These are phyloP conservation scores for Alisma plantagoaquatica DNA, from an alignment of 106 monocot genomes.

Conservation along the genomic window DNA sequence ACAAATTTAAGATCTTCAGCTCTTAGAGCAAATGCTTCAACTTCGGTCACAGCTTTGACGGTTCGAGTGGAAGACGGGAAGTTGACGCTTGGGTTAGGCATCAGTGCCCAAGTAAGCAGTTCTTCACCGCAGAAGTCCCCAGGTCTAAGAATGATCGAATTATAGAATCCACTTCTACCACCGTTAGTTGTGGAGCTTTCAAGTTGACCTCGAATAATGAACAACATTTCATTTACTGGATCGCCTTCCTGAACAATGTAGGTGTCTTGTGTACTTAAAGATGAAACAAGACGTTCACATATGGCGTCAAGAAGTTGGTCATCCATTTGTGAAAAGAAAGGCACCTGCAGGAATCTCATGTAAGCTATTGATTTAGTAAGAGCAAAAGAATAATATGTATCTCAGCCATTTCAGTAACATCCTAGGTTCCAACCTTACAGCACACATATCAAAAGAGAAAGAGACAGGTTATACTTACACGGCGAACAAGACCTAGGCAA, in stretches of 20 bases:
- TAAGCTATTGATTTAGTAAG: background rate
- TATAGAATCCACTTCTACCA: conserved; percentile 80
- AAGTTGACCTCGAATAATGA: conserved; percentile 68
- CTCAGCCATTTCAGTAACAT: background rate
- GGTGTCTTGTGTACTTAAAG: conserved; percentile 57
- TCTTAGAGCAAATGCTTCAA: too few relatives aligned
- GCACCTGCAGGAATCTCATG: conserved; percentile 31
- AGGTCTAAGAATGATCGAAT: conserved; percentile 64
- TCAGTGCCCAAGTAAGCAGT: too few relatives aligned
- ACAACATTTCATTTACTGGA: conserved; percentile 79
- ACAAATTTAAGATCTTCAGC: too few relatives aligned
- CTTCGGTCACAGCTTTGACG: too few relatives aligned
- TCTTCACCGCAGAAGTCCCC: conserved; percentile 90
- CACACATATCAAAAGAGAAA: too few relatives aligned
- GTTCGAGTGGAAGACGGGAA: too few relatives aligned
- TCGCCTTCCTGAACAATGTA: conserved; percentile 74
- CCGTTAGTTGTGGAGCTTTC: conserved; percentile 86
- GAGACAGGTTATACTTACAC: conserved; percentile 70
- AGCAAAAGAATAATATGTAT: background rate
- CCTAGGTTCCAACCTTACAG: too few relatives aligned
- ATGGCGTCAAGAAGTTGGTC: conserved; percentile 76
- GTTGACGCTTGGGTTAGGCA: too few relatives aligned
- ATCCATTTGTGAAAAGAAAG: conserved; percentile 90
- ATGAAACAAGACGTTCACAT: conserved; percentile 63
- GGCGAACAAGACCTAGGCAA: conserved; percentile 77